Percentiles rank a stretch among this genome's conserved stretches.
Conservation (phyloP, 352 stramenopile species). For the Thraustochytrium striatum region DNA sequence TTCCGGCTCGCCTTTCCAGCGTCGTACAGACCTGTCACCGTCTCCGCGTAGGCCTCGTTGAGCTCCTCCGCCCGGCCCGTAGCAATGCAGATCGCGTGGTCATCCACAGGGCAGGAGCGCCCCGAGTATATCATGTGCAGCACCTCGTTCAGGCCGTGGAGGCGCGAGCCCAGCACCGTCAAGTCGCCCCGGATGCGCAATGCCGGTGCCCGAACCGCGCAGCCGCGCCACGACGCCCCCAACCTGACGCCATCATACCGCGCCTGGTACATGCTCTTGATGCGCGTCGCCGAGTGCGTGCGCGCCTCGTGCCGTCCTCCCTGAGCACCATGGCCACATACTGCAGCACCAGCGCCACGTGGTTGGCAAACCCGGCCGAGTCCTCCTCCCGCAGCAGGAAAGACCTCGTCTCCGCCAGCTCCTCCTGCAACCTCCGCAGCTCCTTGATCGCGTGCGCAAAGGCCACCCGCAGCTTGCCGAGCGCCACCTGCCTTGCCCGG, state of each 20-base stretch:
- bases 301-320: background rate
- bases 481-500: background rate
- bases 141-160: slow-evolving; percentile 35
- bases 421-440: background rate
- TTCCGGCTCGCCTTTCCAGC: background rate
- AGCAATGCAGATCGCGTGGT: background rate
- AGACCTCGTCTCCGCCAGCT: background rate
- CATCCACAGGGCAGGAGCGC: background rate
- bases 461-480: background rate
- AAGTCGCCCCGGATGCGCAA: slow-evolving; percentile 7
- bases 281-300: background rate
- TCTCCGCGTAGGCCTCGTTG: background rate
- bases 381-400: background rate
- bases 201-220: background rate
- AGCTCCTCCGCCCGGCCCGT: background rate
- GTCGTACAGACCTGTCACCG: slow-evolving; percentile 25
- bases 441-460: background rate
- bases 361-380: background rate
- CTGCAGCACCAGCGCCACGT: slow-evolving; percentile 12
- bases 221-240: background rate
- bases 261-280: background rate
- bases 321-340: slow-evolving; percentile 13
- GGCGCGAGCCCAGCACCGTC: background rate
- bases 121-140: slow-evolving; percentile 11
- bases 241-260: slow-evolving; percentile 11